phyloP scores from a whole-genome alignment of 768 basidiomycete species.

The Chalciporus chontae region DNA sequence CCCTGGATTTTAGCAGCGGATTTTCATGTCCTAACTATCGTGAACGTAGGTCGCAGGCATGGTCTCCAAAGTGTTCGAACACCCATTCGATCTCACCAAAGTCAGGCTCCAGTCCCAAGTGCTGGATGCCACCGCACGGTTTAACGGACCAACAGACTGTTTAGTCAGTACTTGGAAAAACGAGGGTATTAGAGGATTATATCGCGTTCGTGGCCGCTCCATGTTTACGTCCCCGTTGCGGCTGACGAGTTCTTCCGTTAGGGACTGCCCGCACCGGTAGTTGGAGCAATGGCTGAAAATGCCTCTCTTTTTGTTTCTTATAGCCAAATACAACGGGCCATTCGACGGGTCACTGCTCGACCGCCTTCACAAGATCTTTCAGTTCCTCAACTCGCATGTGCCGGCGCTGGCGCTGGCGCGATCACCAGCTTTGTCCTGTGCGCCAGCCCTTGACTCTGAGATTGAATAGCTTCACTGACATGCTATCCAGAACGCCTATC shows the following conservation, averaged over 20 bases:
- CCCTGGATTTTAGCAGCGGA: background rate
- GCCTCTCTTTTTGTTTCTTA: conserved; percentile 87
- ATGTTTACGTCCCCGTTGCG: background rate
- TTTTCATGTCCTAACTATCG: background rate
- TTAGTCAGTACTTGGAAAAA: conserved; percentile 73
- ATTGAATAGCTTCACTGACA: background rate
- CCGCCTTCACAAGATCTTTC: conserved; percentile 42
- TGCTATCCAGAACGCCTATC: conserved; percentile 71
- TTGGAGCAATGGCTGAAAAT: conserved; percentile 91
- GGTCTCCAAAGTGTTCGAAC: conserved; percentile 81
- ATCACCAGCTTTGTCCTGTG: conserved; percentile 85
- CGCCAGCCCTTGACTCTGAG: conserved; percentile 27
- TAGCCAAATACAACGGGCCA: conserved; percentile 63
- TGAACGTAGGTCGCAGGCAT: conserved; percentile 72
- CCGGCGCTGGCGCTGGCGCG: conserved; percentile 85
- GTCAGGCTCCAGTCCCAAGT: conserved; percentile 92
- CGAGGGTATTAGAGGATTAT: conserved; percentile 83
- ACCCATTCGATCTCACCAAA: conserved; percentile 94
- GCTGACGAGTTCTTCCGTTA: conserved; percentile 26
- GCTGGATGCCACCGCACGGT: conserved; percentile 62
- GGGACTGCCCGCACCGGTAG: conserved; percentile 89
- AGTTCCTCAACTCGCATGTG: conserved; percentile 67
- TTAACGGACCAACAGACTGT: conserved; percentile 87
- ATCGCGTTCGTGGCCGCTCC: conserved; percentile 57
- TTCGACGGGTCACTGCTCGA: conserved; percentile 42